These are phyloP conservation scores for Fraxinus greggii DNA, from an alignment of 305 asterid genomes.

Conservation along the genomic window DNA sequence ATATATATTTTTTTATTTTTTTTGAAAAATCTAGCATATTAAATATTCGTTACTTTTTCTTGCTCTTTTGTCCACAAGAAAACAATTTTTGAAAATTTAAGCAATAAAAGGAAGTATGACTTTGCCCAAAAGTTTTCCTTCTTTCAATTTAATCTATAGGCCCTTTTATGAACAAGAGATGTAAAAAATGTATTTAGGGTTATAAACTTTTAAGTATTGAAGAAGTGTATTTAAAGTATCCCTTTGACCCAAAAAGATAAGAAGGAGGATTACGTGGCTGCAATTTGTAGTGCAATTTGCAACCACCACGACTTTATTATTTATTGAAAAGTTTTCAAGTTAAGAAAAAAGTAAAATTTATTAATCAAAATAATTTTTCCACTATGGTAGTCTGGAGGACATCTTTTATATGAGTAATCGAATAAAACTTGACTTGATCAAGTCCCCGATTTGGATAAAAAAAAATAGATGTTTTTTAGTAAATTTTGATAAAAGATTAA, in stretches of 20 bases:
- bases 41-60: neutral
- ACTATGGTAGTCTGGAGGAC: neutral
- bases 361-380: neutral
- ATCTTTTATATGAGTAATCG: neutral
- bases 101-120: neutral
- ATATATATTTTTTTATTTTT: no score
- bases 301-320: conserved; percentile 20
- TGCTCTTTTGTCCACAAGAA: neutral
- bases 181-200: neutral
- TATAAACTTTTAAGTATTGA: neutral
- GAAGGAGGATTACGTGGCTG: conserved; percentile 27
- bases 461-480: no score
- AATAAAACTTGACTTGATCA: neutral
- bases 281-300: neutral
- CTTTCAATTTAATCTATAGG: neutral
- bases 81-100: neutral
- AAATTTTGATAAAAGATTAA: no score
- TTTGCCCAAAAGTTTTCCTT: neutral
- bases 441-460: no score
- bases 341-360: neutral
- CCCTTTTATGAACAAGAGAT: neutral
- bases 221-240: neutral
- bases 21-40: no score
- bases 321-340: conserved; percentile 3
- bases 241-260: conserved; percentile 21